Evolutionary conservation across 1,139 yeast species (phyloP), one percentile per base, ranked within the genome.

Genomic region (Hemisphaericaspora subhashii): DNA sequence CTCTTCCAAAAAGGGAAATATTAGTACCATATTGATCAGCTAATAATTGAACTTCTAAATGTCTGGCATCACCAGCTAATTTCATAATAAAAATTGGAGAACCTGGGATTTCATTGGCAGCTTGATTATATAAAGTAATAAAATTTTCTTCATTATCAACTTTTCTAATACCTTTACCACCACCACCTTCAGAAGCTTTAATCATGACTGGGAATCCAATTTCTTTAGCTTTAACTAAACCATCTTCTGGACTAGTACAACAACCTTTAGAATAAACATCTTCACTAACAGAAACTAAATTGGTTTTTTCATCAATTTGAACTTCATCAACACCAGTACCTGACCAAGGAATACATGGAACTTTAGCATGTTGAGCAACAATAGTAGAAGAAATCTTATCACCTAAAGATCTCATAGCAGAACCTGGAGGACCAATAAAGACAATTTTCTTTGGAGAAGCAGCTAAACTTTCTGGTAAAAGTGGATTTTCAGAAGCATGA

Each of bases 301-400:
- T 84, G 25, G 94, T 79, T 29, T 62, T 56, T 24, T 66, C 55
- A 59, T 92, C 96, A 36, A 87, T 64, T 22, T 61, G 55, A 42
- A 92, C 98, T 42, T 84, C 76, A 48, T 83, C 88, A 38, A 92
- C 95, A 52, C 98, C 98, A 23, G 97, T 86, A 63, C 98, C 98
- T 11, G 97, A 89, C 98, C 98, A 92, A 46, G 98, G 98, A 55
- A 92, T 92, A 76, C 98, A 90, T 35, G 98, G 98, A 26, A 92
- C 98, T 30, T 85, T 69, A 21, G 98, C 98, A 58, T 92, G 98
- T 71, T 92, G 98, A 18, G 98, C 98, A 43, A 92, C 98, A 57
- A 92, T 92, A 11, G 98, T 92, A 40, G 96, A 87, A 36, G 96
- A 87, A 56, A 92, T 92, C 63, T 92, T 92, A 67, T 92, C 98